A percentile compares a stretch with the other conserved stretches of the same genome.
phyloP scores from a whole-genome alignment of 2,329 filamentous ascomycete genomes.

The Blastomyces parvus region DNA sequence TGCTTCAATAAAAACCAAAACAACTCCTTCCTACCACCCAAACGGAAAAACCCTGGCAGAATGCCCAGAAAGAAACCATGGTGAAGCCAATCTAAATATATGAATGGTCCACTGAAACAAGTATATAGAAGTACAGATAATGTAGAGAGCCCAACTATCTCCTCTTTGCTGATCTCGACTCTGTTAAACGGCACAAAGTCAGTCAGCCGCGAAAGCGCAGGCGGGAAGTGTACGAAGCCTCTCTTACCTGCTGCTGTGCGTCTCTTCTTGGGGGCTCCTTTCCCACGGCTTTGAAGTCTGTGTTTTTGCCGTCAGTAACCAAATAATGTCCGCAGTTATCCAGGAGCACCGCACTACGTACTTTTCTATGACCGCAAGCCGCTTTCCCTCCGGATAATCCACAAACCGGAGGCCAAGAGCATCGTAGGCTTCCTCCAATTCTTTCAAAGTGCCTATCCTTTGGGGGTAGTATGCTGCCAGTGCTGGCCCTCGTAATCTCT shows the following conservation, averaged over 20 bases:
- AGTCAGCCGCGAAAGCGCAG: neutral
- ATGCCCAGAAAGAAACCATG: conserved; percentile 3
- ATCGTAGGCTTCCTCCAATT: conserved; percentile 61
- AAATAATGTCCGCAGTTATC: neutral
- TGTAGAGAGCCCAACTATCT: conserved; percentile 8
- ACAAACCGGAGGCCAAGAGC: conserved; percentile 56
- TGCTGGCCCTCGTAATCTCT: conserved; percentile 74
- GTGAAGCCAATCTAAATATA: neutral
- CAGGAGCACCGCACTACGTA: conserved; percentile 25
- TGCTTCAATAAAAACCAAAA: neutral
- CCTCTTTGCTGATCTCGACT: conserved; percentile 14
- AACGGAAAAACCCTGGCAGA: neutral
- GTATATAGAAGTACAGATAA: neutral
- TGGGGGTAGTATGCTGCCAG: conserved; percentile 84
- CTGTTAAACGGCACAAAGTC: conserved; percentile 8
- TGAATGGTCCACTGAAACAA: neutral
- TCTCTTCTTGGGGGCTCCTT: conserved; percentile 81
- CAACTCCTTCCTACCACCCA: neutral
- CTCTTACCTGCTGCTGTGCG: conserved; percentile 38
- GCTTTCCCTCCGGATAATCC: conserved; percentile 70
- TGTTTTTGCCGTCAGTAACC: conserved; percentile 8
- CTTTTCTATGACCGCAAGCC: conserved; percentile 56
- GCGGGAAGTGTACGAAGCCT: neutral
- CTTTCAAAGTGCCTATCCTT: conserved; percentile 59
- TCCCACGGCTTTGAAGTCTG: conserved; percentile 64